Evolutionary conservation across 345 rosid species (phyloP).

Genomic region (Dovyalis caffra): DNA sequence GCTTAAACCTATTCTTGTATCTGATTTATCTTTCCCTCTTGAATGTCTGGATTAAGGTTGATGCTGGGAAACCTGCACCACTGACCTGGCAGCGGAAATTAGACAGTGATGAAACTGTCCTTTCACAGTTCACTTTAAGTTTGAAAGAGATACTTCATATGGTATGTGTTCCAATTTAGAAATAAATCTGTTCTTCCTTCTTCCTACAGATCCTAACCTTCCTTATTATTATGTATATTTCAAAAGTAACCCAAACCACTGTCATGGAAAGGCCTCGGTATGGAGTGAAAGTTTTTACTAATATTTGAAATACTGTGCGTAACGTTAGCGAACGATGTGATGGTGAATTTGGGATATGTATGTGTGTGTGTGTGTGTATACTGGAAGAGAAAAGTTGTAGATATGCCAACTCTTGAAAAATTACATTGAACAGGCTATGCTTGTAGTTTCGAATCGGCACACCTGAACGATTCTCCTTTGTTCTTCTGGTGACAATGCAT

Average conservation of each 20-base stretch:
- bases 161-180: conserved; percentile 11
- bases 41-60: conserved; percentile 19
- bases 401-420: neutral
- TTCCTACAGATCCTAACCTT: neutral
- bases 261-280: neutral
- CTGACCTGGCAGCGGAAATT: conserved; percentile 35
- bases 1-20: neutral
- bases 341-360: neutral
- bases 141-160: conserved; percentile 22
- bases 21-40: conserved; percentile 1
- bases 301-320: neutral
- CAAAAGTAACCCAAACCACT: neutral
- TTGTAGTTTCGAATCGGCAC: neutral
- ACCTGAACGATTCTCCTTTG: neutral
- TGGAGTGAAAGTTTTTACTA: neutral
- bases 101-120: conserved; percentile 8
- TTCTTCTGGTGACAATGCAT: neutral
- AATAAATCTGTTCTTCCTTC: no score
- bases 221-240: neutral
- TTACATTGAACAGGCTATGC: neutral
- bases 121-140: conserved; percentile 16
- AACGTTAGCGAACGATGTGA: neutral
- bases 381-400: no score
- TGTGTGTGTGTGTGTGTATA: no score
- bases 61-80: conserved; percentile 30